Evolutionary conservation across 169 alveolate genomes (phyloP), one percentile per base, ranked within the genome.

Genomic region (Eimeria sp.): DNA sequence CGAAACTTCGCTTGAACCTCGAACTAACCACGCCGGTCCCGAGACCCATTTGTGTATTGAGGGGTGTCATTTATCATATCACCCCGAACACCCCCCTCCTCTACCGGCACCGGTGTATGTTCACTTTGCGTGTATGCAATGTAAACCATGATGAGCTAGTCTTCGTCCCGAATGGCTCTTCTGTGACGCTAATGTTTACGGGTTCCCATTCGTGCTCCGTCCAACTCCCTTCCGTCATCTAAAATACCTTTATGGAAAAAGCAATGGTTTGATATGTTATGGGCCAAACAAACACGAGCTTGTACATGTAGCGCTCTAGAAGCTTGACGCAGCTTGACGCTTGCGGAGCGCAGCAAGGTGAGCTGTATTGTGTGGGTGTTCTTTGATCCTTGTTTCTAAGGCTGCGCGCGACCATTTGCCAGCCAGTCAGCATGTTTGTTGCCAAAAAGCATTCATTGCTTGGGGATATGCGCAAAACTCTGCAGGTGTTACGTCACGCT

Each of bases 401-500:
- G 51, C 51, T 18, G 13, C 82, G 82, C 40, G 49, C 54, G 51
- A 40, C 27, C 82, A 72, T 40, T 6, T 5, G 82, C 30, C 13
- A 40, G 30, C 40, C 13, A 73, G 27, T 34, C 83, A 43, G 83
- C 83, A 13, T 40, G 57, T 54, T 16, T 40, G 30, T 18, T 34
- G 83, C 83, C 14, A 1, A 40, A 73, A 73, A 2, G 54, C 7
- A 73, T 73, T 40, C 30, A 73, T 40, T 73, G 83, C 16, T 73
- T 73, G 83, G 54, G 6, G 83, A 40, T 73, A 43, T 73, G 83
- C 27, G 4, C 30, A 73, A 49, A 20, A 18, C 54, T 63, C 73
- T 87, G 93, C 93, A 87, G 61, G 65, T 49, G 63, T 87, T 34
- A 49, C 45, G 13, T 34, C 93, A 43, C 65, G 93, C 93, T 40